Conservation (phyloP, 1,284 basidiomycete genomes). For the Ceratobasidium papillatum region DNA sequence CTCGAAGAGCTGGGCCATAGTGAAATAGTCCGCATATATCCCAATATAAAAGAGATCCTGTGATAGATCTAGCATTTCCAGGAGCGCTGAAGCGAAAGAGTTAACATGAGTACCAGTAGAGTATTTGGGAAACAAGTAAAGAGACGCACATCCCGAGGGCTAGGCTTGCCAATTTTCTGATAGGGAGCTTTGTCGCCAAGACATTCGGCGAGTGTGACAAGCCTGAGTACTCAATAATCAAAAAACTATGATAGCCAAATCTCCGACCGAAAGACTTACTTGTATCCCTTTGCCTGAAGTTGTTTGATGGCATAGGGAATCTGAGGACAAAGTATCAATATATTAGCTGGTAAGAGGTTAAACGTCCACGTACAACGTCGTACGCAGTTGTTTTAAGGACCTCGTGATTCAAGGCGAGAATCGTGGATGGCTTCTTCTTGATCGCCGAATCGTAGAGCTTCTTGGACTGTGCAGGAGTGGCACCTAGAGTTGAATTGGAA, state of each 20-base stretch:
- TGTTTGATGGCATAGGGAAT: conserved; percentile 32
- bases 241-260: not conserved
- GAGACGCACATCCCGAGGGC: conserved; percentile 10
- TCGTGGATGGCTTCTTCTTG: not conserved
- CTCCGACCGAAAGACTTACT: not conserved
- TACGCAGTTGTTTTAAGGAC: conserved; percentile 1
- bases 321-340: conserved; percentile 39
- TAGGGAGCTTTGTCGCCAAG: conserved; percentile 20
- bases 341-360: not conserved
- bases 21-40: no score
- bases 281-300: conserved; percentile 31
- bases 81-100: no score
- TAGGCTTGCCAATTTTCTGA: conserved; percentile 13
- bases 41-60: no score
- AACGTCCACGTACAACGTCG: not conserved
- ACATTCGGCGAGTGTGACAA: conserved; percentile 39
- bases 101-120: no score
- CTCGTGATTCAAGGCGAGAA: conserved; percentile 43
- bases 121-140: no score
- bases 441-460: conserved; percentile 5
- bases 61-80: no score
- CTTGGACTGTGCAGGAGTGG: conserved; percentile 3
- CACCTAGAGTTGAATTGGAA: conserved; percentile 4
- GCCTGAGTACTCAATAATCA: not conserved
- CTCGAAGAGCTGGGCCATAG: no score